A percentile compares a stretch with the other conserved stretches of the same genome.
phyloP scores from a whole-genome alignment of 2,329 filamentous ascomycete species.

The Colletotrichum tanaceti region DNA sequence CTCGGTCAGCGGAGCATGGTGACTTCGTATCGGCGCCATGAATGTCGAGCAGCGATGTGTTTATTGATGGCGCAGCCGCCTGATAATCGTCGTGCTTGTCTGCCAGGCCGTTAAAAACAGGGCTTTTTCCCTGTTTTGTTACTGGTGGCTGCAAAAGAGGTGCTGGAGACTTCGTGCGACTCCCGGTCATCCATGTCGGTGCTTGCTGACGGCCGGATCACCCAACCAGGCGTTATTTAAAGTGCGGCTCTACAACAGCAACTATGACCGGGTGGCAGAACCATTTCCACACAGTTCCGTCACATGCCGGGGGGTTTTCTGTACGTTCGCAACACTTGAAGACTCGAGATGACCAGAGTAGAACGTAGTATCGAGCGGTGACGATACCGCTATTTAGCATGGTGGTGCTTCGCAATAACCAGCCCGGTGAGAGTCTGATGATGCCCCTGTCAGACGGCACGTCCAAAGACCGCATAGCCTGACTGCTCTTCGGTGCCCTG shows the following conservation, averaged over 20 bases:
- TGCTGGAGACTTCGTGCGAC: neutral
- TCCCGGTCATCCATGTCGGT: constrained; percentile 15
- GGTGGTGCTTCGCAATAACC: neutral
- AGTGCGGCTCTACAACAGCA: constrained; percentile 30
- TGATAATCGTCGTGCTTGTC: neutral
- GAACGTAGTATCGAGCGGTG: neutral
- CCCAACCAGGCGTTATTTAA: constrained; percentile 1
- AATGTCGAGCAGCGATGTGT: neutral
- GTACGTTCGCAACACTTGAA: neutral
- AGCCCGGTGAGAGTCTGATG: neutral
- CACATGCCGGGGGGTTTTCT: neutral
- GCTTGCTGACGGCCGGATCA: constrained; percentile 4
- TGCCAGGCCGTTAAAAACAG: constrained; percentile 3
- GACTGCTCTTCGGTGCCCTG: neutral
- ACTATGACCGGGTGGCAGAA: constrained; percentile 16
- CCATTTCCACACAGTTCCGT: constrained; percentile 14
- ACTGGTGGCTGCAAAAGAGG: neutral
- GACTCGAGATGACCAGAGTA: neutral
- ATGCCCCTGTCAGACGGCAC: neutral
- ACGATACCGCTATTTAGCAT: no score
- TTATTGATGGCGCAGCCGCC: neutral
- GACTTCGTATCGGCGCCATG: neutral
- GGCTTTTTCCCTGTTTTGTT: neutral
- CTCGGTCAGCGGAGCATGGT: neutral
- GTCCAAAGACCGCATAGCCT: neutral